Evolutionary conservation across 2,329 filamentous ascomycete species (phyloP), one percentile per base, ranked within the genome.

Genomic region (Neoascochyta sp.): DNA sequence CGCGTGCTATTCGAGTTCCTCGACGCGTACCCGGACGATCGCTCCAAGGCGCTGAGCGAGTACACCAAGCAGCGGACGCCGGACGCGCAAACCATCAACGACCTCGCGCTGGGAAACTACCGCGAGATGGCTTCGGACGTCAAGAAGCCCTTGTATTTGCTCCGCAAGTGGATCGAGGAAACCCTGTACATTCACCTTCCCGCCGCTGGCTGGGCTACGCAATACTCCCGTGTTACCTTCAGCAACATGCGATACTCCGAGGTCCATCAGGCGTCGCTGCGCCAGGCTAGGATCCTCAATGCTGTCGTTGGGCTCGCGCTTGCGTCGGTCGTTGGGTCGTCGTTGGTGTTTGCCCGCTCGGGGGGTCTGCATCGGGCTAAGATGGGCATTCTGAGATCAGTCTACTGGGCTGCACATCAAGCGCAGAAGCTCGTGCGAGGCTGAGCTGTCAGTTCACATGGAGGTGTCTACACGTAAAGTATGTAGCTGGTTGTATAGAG

Each of bases 161-260:
- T 92, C 7, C 78, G 92, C 33, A 98, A 98, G 64, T 80, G 71
- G 44, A 68, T 95, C 9, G 92, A 98, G 57, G 92, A 98, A 67
- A 77, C 75, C 18, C 68, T 96, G 29, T 86, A 83, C 29, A 75
- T 83, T 9, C 81, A 83, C 49, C 54, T 93, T 2, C 92, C 92
- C 0, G 67, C 73, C 15, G 64, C 89, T 9, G 92, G 90, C 1
- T 95, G 90, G 81, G 80, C 83, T 55, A 98, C 92, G 2, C 87
- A 95, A 65, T 98, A 98, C 58, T 80, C 84, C 1, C 76, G 90
- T 12, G 82, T 98, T 7, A 95, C 88, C 47, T 98, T 98, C 60
- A 86, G 86, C 36, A 95, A 95, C 52, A 83, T 94, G 65, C 71
- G 85, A 12, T 98, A 98, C 62, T 86, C 84, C 1, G 82, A 93